These are phyloP conservation scores for Mycena rosella DNA, from an alignment of 768 basidiomycete species.

Conservation along the genomic window DNA sequence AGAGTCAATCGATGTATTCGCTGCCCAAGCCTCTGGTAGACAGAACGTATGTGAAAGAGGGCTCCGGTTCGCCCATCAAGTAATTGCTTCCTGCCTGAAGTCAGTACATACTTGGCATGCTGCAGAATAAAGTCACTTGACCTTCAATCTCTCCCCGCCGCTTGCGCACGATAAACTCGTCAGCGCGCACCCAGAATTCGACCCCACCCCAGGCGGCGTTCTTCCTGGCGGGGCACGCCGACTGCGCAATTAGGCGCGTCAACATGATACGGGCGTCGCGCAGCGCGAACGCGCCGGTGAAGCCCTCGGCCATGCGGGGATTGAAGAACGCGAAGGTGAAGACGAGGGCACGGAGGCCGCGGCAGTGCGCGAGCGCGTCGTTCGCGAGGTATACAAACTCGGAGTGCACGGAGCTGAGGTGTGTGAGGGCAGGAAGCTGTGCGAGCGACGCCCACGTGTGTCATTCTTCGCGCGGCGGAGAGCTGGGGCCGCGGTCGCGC, in stretches of 20 bases:
- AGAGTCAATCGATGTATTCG: slow-evolving; percentile 17
- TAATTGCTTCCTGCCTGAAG: slow-evolving; percentile 10
- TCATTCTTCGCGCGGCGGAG: no score
- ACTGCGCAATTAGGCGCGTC: slow-evolving; percentile 5
- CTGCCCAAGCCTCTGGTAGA: slow-evolving; percentile 12
- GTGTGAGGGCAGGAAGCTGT: slow-evolving; percentile 11
- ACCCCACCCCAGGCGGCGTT: slow-evolving; percentile 14
- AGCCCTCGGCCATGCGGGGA: slow-evolving; percentile 9
- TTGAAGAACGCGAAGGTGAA: slow-evolving; percentile 5
- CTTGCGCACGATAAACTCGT: slow-evolving; percentile 12
- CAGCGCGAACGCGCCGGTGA: slow-evolving; percentile 5
- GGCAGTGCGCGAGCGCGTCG: slow-evolving; percentile 11
- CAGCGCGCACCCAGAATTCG: slow-evolving; percentile 7
- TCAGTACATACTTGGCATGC: slow-evolving; percentile 10
- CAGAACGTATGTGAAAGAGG: slow-evolving; percentile 13
- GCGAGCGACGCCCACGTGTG: slow-evolving; percentile 32
- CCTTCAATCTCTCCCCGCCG: slow-evolving; percentile 15
- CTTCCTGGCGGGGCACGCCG: slow-evolving; percentile 1
- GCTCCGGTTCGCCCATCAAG: slow-evolving; percentile 16
- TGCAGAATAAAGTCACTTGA: slow-evolving; percentile 10
- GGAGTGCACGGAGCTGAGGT: slow-evolving; percentile 8
- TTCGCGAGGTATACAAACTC: slow-evolving; percentile 12
- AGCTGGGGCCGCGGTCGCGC: no score
- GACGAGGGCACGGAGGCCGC: slow-evolving; percentile 6
- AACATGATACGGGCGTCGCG: slow-evolving; percentile 4